These are phyloP conservation scores for Bondarzewia mesenterica DNA, from an alignment of 1,284 basidiomycete genomes.

Conservation along the genomic window DNA sequence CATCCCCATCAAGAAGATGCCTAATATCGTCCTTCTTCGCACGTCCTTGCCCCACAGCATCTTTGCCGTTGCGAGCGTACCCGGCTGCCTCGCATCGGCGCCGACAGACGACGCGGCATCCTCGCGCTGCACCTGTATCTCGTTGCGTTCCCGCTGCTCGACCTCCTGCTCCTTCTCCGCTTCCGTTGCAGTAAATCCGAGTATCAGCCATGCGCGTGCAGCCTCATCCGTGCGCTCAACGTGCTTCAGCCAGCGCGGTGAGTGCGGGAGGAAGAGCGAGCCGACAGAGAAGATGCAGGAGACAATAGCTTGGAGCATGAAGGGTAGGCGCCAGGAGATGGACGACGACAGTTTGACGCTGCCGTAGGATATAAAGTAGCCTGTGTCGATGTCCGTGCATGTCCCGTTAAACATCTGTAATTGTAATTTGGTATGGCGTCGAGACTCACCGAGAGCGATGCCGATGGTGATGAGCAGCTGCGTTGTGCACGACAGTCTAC, in stretches of 20 bases:
- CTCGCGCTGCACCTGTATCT: not conserved
- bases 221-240: slow-evolving; percentile 36
- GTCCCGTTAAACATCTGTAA: not conserved
- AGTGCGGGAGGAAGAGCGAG: slow-evolving; percentile 43
- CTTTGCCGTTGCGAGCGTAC: slow-evolving; percentile 12
- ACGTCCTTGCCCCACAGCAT: slow-evolving; percentile 24
- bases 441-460: slow-evolving; percentile 25
- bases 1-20: slow-evolving; percentile 38
- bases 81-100: slow-evolving; percentile 3
- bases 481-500: slow-evolving; percentile 32
- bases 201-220: slow-evolving; percentile 19
- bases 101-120: not conserved
- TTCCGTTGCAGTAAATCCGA: slow-evolving; percentile 23
- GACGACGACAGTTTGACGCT: slow-evolving; percentile 28
- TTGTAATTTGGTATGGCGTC: not conserved
- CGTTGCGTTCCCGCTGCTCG: slow-evolving; percentile 16
- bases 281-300: slow-evolving; percentile 34
- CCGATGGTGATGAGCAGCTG: slow-evolving; percentile 40
- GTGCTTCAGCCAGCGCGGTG: slow-evolving; percentile 42
- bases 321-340: slow-evolving; percentile 41
- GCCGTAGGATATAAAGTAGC: slow-evolving; percentile 45
- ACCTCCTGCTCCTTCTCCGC: slow-evolving; percentile 23
- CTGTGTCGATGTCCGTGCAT: too few relatives aligned
- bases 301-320: slow-evolving; percentile 32
- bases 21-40: slow-evolving; percentile 32